These are phyloP conservation scores for Cladosporium sp. DNA, from an alignment of 2,329 filamentous ascomycete species.

Conservation along the genomic window DNA sequence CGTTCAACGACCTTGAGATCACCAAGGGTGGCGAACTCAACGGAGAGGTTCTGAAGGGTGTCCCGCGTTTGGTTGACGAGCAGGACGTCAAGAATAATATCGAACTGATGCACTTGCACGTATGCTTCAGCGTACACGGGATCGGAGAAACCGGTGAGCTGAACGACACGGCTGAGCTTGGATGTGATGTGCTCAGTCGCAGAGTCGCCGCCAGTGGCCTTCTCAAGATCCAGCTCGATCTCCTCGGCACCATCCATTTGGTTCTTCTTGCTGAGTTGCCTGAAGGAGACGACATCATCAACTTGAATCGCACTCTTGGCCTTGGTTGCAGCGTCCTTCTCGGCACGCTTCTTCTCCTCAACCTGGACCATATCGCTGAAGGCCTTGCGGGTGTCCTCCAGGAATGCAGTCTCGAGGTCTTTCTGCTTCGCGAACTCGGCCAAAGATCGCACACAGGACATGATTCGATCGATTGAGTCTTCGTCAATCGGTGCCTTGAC, in stretches of 20 bases:
- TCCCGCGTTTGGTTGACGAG: conserved; percentile 96
- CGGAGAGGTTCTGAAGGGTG: conserved; percentile 92
- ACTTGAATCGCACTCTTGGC: conserved; percentile 93
- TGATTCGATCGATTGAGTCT: conserved; percentile 96
- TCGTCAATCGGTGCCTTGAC: conserved; percentile 97
- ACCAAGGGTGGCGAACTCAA: conserved; percentile 96
- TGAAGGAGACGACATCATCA: conserved; percentile 88
- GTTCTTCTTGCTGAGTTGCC: conserved; percentile 91
- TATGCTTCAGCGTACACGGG: conserved; percentile 98
- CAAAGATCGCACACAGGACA: conserved; percentile 91
- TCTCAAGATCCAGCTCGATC: conserved; percentile 84
- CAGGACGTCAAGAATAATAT: conserved; percentile 93
- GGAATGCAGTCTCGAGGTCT: conserved; percentile 85
- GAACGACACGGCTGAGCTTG: conserved; percentile 92
- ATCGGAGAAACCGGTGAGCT: conserved; percentile 96
- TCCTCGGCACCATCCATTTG: conserved; percentile 75
- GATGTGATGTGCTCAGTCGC: conserved; percentile 81
- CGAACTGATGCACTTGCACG: conserved; percentile 97
- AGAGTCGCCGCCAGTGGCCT: conserved; percentile 86
- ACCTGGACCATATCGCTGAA: conserved; percentile 97
- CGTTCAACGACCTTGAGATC: conserved; percentile 97
- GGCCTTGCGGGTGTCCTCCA: conserved; percentile 90
- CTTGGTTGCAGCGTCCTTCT: conserved; percentile 86
- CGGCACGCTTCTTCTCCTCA: conserved; percentile 96
- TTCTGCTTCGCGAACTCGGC: conserved; percentile 87